Percentiles rank a stretch among this genome's conserved stretches.
Conservation (phyloP, 106 monocot species). For the Amphibolis antarctica region DNA sequence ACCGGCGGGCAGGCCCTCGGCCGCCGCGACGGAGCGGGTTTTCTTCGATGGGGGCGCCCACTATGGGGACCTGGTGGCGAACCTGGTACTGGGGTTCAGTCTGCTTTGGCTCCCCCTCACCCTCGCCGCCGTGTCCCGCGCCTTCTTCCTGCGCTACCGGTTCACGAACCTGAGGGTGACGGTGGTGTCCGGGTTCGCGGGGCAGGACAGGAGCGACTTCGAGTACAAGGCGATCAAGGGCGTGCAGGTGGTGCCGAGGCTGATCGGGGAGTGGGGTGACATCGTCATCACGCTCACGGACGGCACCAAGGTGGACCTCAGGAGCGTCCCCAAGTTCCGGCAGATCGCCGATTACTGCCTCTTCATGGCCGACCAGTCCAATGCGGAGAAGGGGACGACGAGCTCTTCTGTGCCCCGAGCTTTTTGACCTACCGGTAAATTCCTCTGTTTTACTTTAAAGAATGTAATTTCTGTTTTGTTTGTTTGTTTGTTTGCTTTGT, state of each 20-base stretch:
- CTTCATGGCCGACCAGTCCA: conserved; percentile 27
- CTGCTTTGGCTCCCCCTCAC: conserved; percentile 72
- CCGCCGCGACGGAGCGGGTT: conserved; percentile 19
- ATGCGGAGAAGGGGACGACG: background rate
- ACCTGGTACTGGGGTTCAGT: conserved; percentile 58
- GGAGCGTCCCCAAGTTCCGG: conserved; percentile 69
- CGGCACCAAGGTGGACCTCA: conserved; percentile 61
- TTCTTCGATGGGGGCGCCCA: conserved; percentile 81
- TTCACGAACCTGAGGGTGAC: conserved; percentile 58
- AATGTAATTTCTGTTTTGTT: too few relatives aligned
- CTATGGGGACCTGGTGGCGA: conserved; percentile 62
- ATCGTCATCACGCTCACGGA: conserved; percentile 68
- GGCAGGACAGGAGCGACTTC: conserved; percentile 65
- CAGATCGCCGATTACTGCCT: conserved; percentile 61
- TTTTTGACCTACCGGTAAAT: too few relatives aligned
- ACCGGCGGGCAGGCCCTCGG: background rate
- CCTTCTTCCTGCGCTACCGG: conserved; percentile 68
- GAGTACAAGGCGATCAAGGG: conserved; percentile 33
- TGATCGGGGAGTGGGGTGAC: conserved; percentile 74
- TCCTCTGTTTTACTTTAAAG: too few relatives aligned
- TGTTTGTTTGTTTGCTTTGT: too few relatives aligned
- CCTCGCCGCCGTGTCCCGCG: conserved; percentile 55
- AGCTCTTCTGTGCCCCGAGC: conserved; percentile 16
- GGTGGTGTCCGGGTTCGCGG: conserved; percentile 57
- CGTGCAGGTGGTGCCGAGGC: conserved; percentile 61